Conservation (phyloP, 768 basidiomycete species). For the Russula sp. region DNA sequence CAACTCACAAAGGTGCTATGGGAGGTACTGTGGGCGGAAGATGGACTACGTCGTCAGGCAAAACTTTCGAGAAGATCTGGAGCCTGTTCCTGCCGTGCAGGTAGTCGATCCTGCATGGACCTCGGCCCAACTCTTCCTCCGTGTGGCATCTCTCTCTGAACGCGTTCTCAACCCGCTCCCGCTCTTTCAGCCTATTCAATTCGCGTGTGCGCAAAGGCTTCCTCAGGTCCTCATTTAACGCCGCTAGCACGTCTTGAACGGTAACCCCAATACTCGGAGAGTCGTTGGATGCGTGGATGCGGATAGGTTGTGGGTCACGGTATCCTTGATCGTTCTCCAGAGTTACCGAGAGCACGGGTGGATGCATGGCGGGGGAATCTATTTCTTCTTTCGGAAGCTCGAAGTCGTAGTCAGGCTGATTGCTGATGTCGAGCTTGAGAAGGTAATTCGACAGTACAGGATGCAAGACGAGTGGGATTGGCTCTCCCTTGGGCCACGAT, state of each 20-base stretch:
- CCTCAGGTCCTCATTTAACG: background rate
- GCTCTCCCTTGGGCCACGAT: too few species aligned
- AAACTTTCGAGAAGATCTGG: background rate
- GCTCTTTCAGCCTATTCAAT: background rate
- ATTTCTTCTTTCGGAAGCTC: too few species aligned
- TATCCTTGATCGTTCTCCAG: too few species aligned
- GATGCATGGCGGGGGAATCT: too few species aligned
- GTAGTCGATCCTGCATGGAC: background rate
- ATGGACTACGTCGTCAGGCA: background rate
- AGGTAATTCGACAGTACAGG: too few species aligned
- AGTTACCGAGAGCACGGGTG: too few species aligned
- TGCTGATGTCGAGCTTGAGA: too few species aligned
- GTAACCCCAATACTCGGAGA: background rate
- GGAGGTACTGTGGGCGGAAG: too few species aligned
- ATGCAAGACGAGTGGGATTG: too few species aligned
- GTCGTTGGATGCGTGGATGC: background rate
- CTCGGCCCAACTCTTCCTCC: background rate
- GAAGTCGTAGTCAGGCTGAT: too few species aligned
- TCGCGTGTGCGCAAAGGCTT: background rate
- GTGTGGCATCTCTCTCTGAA: background rate
- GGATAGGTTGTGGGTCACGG: too few species aligned
- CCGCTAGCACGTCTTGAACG: background rate
- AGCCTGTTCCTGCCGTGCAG: slow-evolving; percentile 1
- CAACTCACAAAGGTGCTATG: slow-evolving; percentile 6
- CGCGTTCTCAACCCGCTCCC: background rate